phyloP scores from a whole-genome alignment of 2,329 filamentous ascomycete genomes.

The Pseudopithomyces chartarum region DNA sequence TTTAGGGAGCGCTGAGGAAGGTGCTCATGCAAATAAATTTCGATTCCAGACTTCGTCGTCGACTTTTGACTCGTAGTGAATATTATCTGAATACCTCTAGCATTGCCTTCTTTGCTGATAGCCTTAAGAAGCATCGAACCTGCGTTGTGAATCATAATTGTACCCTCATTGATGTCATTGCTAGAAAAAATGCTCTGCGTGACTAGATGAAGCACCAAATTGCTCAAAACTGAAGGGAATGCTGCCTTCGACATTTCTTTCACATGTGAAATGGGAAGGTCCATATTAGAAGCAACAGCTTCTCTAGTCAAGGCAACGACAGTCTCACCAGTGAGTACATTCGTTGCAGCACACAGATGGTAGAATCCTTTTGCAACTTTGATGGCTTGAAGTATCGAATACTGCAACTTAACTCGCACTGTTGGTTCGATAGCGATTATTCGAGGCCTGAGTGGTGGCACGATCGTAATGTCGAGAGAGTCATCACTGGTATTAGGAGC shows the following conservation, averaged over 20 bases:
- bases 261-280: conserved; percentile 4
- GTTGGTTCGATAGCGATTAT: not conserved
- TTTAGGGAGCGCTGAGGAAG: conserved; percentile 2
- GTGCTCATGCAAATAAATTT: conserved; percentile 5
- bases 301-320: conserved; percentile 3
- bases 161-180: conserved; percentile 6
- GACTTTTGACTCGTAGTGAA: not conserved
- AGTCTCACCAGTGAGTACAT: conserved; percentile 5
- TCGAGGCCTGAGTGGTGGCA: conserved; percentile 3
- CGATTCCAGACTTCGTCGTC: not conserved
- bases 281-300: conserved; percentile 6
- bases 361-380: conserved; percentile 6
- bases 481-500: conserved; percentile 1
- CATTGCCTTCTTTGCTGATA: conserved; percentile 6
- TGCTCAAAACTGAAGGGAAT: not conserved
- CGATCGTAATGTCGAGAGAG: not conserved
- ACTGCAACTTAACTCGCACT: conserved; percentile 6
- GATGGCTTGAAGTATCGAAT: conserved; percentile 13
- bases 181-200: conserved; percentile 9
- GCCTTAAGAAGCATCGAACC: conserved; percentile 8
- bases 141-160: conserved; percentile 7
- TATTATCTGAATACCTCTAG: not conserved
- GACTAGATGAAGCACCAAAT: not conserved
- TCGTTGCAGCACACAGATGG: conserved; percentile 7
- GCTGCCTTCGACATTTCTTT: conserved; percentile 2